phyloP scores from a whole-genome alignment of 345 rosid species.

The Gossypium ekmanianum region DNA sequence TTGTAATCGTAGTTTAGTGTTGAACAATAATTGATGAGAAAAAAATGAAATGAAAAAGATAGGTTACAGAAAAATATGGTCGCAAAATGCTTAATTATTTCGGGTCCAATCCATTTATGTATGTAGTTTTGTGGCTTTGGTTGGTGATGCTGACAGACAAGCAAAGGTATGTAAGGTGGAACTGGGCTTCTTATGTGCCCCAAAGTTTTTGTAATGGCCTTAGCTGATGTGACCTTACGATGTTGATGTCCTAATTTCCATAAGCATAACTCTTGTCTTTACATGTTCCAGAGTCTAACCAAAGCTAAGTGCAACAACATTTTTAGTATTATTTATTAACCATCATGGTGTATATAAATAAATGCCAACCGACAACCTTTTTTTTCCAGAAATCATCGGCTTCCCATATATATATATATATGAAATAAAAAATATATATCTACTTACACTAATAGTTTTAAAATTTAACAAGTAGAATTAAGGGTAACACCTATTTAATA shows the following conservation, averaged over 20 bases:
- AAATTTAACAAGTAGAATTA: too few relatives aligned
- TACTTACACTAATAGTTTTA: too few relatives aligned
- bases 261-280: neutral
- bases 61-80: neutral
- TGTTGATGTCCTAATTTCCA: neutral
- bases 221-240: neutral
- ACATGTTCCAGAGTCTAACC: neutral
- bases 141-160: neutral
- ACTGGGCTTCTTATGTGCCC: neutral
- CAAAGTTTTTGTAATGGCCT: neutral
- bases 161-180: neutral
- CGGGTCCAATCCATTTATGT: neutral
- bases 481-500: too few relatives aligned
- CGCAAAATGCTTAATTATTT: too few relatives aligned
- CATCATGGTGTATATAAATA: too few relatives aligned
- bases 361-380: too few relatives aligned
- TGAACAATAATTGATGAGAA: too few relatives aligned
- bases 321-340: too few relatives aligned
- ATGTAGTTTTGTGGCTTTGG: neutral
- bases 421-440: too few relatives aligned
- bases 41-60: neutral
- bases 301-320: neutral
- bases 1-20: too few relatives aligned
- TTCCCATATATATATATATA: too few relatives aligned
- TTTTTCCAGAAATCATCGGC: too few relatives aligned